A percentile compares a stretch with the other conserved stretches of the same genome.
Conservation (phyloP, 116 monocot genomes). For the Zostera marina region DNA sequence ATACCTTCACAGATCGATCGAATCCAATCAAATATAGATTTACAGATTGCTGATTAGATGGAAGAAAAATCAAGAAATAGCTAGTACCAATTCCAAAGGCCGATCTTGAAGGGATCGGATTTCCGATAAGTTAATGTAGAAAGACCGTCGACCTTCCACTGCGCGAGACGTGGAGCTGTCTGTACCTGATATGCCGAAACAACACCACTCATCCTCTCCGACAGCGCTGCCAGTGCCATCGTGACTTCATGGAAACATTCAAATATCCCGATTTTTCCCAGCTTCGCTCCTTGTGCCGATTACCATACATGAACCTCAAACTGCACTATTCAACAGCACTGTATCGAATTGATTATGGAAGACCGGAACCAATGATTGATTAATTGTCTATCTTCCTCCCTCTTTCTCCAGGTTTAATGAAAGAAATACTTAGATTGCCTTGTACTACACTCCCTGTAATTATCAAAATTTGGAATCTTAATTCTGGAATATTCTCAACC, state of each 20-base stretch:
- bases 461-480: too few species aligned
- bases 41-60: neutral
- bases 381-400: too few species aligned
- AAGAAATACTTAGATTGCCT: too few species aligned
- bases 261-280: conserved; percentile 14
- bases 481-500: too few species aligned
- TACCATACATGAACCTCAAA: neutral
- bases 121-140: conserved; percentile 53
- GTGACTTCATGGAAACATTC: conserved; percentile 79
- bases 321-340: too few species aligned
- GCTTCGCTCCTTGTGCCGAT: conserved; percentile 4
- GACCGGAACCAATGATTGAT: too few species aligned
- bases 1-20: conserved; percentile 38
- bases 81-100: conserved; percentile 68
- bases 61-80: neutral
- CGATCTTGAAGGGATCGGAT: conserved; percentile 80
- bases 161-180: conserved; percentile 62
- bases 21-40: neutral
- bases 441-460: too few species aligned
- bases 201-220: conserved; percentile 50
- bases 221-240: conserved; percentile 30
- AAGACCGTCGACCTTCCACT: conserved; percentile 65
- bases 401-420: neutral
- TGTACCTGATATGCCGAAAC: conserved; percentile 46
- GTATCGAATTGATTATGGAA: too few species aligned